A percentile compares a stretch with the other conserved stretches of the same genome.
phyloP scores from a whole-genome alignment of 2,329 filamentous ascomycete species.

The Cordyceps militaris region DNA sequence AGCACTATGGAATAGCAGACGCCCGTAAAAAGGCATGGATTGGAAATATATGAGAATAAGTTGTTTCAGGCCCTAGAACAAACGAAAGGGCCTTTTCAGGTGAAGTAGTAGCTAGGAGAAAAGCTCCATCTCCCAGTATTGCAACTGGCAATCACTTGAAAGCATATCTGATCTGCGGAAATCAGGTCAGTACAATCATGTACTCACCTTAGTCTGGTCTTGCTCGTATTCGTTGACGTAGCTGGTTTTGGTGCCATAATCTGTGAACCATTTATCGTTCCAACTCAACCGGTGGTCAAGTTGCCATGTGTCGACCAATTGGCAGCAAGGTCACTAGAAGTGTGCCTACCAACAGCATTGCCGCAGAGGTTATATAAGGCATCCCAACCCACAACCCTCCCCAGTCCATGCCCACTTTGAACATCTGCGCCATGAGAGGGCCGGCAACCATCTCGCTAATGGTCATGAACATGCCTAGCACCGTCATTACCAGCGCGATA shows the following conservation, averaged over 20 bases:
- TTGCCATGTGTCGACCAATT: neutral
- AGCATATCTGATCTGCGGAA: no score
- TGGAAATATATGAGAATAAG: no score
- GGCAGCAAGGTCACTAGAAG: neutral
- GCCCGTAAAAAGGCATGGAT: neutral
- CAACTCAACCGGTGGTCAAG: neutral
- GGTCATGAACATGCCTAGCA: neutral
- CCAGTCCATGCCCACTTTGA: conserved; percentile 2
- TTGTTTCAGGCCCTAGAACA: no score
- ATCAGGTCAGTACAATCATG: no score
- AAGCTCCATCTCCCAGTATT: no score
- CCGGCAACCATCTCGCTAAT: conserved; percentile 5
- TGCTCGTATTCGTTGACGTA: neutral
- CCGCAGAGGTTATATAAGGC: neutral
- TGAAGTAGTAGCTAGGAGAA: no score
- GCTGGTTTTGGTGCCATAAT: neutral
- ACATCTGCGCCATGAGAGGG: conserved; percentile 1
- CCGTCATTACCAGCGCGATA: neutral
- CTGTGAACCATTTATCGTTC: neutral
- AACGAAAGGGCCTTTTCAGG: no score
- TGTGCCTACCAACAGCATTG: neutral
- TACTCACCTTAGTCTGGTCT: neutral
- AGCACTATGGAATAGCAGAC: conserved; percentile 17
- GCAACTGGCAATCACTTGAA: no score
- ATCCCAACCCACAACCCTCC: neutral